These are phyloP conservation scores for Melanogaster broomeanus DNA, from an alignment of 768 basidiomycete genomes.

Conservation along the genomic window DNA sequence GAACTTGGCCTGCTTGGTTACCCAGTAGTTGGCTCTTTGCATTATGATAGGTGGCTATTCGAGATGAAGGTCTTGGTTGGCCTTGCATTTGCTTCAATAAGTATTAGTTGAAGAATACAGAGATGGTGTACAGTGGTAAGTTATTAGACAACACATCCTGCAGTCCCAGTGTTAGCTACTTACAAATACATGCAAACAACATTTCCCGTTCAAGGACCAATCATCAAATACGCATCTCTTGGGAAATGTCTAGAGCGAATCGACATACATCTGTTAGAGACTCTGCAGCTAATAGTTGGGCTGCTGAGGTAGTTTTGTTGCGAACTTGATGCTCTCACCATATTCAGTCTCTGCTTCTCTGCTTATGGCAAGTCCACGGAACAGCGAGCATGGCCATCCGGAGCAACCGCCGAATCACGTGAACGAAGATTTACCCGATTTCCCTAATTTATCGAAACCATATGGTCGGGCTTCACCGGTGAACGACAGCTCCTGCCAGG, in stretches of 20 bases:
- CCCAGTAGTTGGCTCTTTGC: conserved; percentile 61
- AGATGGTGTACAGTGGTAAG: background rate
- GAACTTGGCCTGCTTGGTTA: conserved; percentile 51
- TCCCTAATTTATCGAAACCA: background rate
- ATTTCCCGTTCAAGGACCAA: too few relatives aligned
- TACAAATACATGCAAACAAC: conserved; percentile 10
- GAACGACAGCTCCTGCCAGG: conserved; percentile 4
- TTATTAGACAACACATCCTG: too few relatives aligned
- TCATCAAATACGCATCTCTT: too few relatives aligned
- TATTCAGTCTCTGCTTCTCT: too few relatives aligned
- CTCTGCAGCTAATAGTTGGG: too few relatives aligned
- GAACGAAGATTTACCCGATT: background rate
- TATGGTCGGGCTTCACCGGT: background rate
- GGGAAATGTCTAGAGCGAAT: too few relatives aligned
- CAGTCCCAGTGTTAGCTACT: too few relatives aligned
- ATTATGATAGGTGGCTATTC: conserved; percentile 50
- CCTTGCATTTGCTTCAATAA: conserved; percentile 2
- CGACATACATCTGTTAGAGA: too few relatives aligned
- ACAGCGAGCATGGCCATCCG: background rate
- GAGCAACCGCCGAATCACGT: conserved; percentile 13
- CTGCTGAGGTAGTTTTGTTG: background rate
- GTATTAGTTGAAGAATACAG: background rate
- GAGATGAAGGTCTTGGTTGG: conserved; percentile 23
- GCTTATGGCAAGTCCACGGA: background rate
- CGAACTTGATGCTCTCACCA: background rate